These are phyloP conservation scores for Stagonosporopsis vannaccii DNA, from an alignment of 2,329 filamentous ascomycete genomes.

Conservation along the genomic window DNA sequence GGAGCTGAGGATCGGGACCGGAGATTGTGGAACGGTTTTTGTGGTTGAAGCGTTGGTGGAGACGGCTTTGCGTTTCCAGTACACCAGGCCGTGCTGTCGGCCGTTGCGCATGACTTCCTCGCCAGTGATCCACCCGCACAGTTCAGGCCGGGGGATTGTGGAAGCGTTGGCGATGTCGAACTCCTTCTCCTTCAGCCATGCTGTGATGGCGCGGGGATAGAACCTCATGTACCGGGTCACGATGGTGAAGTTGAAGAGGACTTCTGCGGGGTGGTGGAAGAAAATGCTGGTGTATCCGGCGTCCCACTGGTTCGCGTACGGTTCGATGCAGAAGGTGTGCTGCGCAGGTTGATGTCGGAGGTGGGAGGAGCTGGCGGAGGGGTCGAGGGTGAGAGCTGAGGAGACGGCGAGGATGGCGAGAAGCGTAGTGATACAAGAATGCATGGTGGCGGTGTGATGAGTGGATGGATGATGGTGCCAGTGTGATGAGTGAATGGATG, in stretches of 20 bases:
- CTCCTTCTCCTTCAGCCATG: neutral
- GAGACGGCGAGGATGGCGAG: slow-evolving; percentile 3
- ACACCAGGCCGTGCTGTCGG: neutral
- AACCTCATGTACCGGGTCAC: neutral
- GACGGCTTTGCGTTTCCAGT: neutral
- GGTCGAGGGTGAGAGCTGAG: neutral
- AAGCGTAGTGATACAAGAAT: slow-evolving; percentile 1
- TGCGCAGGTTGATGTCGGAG: neutral
- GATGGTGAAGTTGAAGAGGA: slow-evolving; percentile 4
- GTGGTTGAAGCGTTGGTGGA: neutral
- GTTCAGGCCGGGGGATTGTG: neutral
- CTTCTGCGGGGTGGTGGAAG: slow-evolving; percentile 4
- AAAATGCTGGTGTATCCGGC: neutral
- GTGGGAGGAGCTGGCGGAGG: neutral
- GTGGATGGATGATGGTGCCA: slow-evolving; percentile 15
- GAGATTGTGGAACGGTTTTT: neutral
- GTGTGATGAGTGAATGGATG: slow-evolving; percentile 16
- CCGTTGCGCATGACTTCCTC: neutral
- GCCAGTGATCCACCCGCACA: slow-evolving; percentile 3
- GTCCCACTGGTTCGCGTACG: neutral
- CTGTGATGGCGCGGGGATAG: slow-evolving; percentile 7
- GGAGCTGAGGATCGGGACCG: neutral
- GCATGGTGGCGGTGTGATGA: slow-evolving; percentile 6
- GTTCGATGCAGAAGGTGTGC: neutral
- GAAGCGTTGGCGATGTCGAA: neutral